A percentile compares a stretch with the other conserved stretches of the same genome.
Conservation (phyloP, 2,329 filamentous ascomycete genomes). For the Elsinoe perseae region DNA sequence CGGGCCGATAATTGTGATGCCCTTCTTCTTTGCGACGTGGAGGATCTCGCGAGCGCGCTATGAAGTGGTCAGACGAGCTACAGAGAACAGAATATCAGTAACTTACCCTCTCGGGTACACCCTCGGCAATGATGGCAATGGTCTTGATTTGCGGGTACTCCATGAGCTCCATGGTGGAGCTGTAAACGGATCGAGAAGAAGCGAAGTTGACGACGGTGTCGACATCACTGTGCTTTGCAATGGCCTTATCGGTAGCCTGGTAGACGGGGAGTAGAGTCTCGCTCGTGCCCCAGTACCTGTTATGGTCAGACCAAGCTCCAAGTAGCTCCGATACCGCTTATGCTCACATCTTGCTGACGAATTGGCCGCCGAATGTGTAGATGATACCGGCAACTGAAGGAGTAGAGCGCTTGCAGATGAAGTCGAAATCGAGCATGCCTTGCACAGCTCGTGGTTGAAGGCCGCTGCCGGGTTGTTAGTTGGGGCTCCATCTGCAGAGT, state of each 20-base stretch:
- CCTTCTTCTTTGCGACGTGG: slow-evolving; percentile 95
- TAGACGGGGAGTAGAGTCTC: slow-evolving; percentile 98
- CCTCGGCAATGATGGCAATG: slow-evolving; percentile 98
- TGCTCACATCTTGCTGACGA: slow-evolving; percentile 94
- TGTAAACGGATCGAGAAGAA: slow-evolving; percentile 96
- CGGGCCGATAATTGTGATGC: slow-evolving; percentile 96
- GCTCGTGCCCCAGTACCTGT: slow-evolving; percentile 92
- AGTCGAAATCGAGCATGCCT: slow-evolving; percentile 89
- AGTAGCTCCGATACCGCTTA: neutral
- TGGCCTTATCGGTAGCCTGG: slow-evolving; percentile 85
- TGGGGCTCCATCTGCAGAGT: neutral
- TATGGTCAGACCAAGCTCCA: neutral
- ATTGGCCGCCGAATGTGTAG: slow-evolving; percentile 99
- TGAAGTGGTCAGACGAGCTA: slow-evolving; percentile 10
- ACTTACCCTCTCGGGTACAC: slow-evolving; percentile 93
- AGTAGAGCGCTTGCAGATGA: slow-evolving; percentile 98
- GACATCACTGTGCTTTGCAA: slow-evolving; percentile 93
- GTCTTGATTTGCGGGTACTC: slow-evolving; percentile 93
- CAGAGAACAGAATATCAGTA: neutral
- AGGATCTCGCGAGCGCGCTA: slow-evolving; percentile 96
- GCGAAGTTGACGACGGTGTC: slow-evolving; percentile 99
- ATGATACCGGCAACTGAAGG: slow-evolving; percentile 98
- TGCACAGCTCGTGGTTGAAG: slow-evolving; percentile 74
- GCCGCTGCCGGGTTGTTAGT: slow-evolving; percentile 50
- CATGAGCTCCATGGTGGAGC: slow-evolving; percentile 98